Base-by-base conservation (phyloP, 2,329 filamentous ascomycete genomes). In the Metarhizium rileyi region DNA sequence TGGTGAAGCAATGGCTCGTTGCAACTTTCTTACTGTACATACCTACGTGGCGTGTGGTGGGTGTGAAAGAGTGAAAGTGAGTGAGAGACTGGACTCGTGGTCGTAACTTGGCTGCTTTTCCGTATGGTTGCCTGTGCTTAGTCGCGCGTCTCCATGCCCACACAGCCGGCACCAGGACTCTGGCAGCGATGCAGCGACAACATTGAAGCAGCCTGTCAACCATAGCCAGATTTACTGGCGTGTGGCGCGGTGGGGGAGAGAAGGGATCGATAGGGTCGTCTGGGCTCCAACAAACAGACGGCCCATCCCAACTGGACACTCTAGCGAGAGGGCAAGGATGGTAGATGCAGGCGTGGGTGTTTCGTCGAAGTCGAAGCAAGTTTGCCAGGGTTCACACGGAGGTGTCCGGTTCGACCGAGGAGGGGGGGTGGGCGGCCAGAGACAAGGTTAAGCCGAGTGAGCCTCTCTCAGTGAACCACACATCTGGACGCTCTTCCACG, bases 211-310 rank as follows among this genome's bases (percentile, higher is more conserved):
- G 53, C 26, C 16, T 30, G 43, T 10, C 25, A 16, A 57, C 56
- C 56, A 50, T 44, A 54, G 51, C 59, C 58, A 56, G 57, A 14
- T 8, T 16, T 33, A 33, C 35, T 38, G 35, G 16, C 35, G 35
- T 20, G 35, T 38, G 35, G 59, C 59, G 60, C 64, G 61, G 62
- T 55, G 59, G 59, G 57, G 55, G 56, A 55, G 47, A 52, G 55
- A 53, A 57, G 60, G 56, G 56, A 62, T 63, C 59, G 59, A 64
- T 62, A 60, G 58, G 59, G 4, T 36, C 4, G 43, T 49, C 50
- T 45, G 44, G 47, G 50, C 41, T 48, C 41, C 42, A 49, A n/a
- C n/a, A 30, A 33, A 47, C 45, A 26, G 47, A 30, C 22, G 49
- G 33, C 47, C 50, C 50, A 47, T 44, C 50, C 46, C 38, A 33